Percentiles rank a stretch among this genome's conserved stretches.
Conservation (phyloP, 176 grass and related monocot genomes). For the Rhynchospora tenuis region DNA sequence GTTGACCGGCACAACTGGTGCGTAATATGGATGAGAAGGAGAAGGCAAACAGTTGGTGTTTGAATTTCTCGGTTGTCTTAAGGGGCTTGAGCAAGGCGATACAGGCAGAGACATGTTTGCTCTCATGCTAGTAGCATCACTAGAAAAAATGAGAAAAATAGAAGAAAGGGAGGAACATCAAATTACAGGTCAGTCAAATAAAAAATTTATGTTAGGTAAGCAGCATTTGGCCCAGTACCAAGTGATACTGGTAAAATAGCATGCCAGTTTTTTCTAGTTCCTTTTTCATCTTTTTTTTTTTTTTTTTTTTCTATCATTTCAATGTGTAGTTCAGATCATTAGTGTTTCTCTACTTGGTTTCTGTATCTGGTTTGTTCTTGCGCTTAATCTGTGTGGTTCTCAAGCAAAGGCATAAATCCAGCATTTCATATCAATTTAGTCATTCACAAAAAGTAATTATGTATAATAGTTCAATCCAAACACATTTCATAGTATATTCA, state of each 20-base stretch:
- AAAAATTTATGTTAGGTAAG: background rate
- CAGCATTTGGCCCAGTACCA: background rate
- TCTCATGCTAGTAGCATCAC: constrained; percentile 42
- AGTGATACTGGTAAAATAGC: background rate
- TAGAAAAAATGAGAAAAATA: constrained; percentile 18
- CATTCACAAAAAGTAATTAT: background rate
- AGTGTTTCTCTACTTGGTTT: background rate
- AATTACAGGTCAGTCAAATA: background rate
- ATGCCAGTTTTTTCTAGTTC: background rate
- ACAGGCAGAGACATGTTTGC: constrained; percentile 70
- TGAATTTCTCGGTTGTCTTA: constrained; percentile 57
- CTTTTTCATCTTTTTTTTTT: no score
- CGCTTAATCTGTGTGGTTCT: background rate
- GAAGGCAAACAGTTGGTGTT: constrained; percentile 77
- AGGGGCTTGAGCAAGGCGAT: constrained; percentile 75
- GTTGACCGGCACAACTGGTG: constrained; percentile 24
- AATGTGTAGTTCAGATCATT: background rate
- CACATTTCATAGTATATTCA: background rate
- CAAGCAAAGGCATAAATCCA: background rate
- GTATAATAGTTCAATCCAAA: background rate
- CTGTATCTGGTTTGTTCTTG: background rate
- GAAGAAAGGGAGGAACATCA: constrained; percentile 8
- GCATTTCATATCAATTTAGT: background rate
- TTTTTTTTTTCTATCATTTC: background rate
- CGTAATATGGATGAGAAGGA: constrained; percentile 50